Evolutionary conservation across 225 moss, liverwort and hornwort genomes (phyloP), one percentile per base, ranked within the genome.

Genomic region (Pseudoscleropodium purum): DNA sequence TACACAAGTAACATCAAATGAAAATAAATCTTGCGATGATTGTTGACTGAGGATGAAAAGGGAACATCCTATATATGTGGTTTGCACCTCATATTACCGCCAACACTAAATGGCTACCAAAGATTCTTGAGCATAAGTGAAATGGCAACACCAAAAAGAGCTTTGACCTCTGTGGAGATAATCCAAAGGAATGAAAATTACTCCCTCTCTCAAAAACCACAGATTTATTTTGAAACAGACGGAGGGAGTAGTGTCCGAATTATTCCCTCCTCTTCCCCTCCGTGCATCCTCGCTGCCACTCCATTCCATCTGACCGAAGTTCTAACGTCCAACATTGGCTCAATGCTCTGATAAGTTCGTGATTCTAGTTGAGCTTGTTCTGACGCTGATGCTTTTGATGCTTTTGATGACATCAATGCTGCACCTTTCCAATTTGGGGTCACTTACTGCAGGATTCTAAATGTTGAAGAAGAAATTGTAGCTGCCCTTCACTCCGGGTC

Each of bases 21-120:
- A 13, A 36, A 49, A 49, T 4, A 47, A 47, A 51, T 17, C 1
- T 0, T 49, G 16, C 47, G 9, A 13, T 41, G 45, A 45, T 36
- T 62, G 5, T 24, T 2, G n/a, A n/a, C n/a, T n/a, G 10, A 0
- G 1, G 1, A 65, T 25, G 26, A 36, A 45, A 49, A 66, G 24
- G 59, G 10, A 3, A 5, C 36, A 11, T 25, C 13, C 5, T 47
- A 47, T 47, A 47, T 17, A 23, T 37, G 24, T 26, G 10, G 5
- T 15, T 83, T 83, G 26, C 37, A 49, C 39, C 56, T 66, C 4
- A 0, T 25, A 45, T 37, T 51, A 25, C 25, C 25, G 17, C 13
- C 3, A 23, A 7, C 36, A 51, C 15, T 5, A 49, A 11, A 64
- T 64, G 64, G 31, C 41, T 62, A 31, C 21, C 18, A 36, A 54